A percentile compares a stretch with the other conserved stretches of the same genome.
These are phyloP conservation scores for Aphanomyces invadans DNA, from an alignment of 352 stramenopile genomes.

Conservation along the genomic window DNA sequence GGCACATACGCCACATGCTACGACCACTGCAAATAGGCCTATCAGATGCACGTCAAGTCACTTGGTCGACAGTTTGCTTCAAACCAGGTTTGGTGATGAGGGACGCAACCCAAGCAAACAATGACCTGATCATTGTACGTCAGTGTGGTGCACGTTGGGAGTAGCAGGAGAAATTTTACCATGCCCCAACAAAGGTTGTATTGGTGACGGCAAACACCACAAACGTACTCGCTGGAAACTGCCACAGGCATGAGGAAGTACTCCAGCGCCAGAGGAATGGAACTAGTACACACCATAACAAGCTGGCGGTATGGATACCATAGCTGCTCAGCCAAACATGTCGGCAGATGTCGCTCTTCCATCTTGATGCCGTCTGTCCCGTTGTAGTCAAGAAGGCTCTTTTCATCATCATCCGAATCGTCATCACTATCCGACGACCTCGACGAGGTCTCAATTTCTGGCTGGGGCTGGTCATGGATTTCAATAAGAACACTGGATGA, in stretches of 20 bases:
- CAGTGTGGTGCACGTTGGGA: neutral
- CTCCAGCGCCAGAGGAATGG: neutral
- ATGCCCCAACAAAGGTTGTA: neutral
- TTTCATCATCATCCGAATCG: neutral
- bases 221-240: conserved; percentile 13
- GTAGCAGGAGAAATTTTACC: conserved; percentile 1
- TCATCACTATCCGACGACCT: conserved; percentile 19
- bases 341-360: neutral
- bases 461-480: conserved; percentile 16
- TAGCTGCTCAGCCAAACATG: conserved; percentile 19
- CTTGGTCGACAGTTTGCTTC: neutral
- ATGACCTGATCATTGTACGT: neutral
- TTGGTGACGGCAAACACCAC: conserved; percentile 5
- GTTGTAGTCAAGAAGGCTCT: neutral
- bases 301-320: conserved; percentile 20
- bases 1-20: conserved; percentile 28
- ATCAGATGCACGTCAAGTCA: neutral
- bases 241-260: neutral
- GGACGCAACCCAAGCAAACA: conserved; percentile 4
- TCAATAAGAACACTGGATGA: neutral
- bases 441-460: conserved; percentile 9
- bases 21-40: conserved; percentile 47
- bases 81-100: conserved; percentile 18
- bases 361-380: neutral
- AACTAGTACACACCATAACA: neutral